Conservation (phyloP, 108 stramenopile species). For the Aurantiochytrium sp. region DNA sequence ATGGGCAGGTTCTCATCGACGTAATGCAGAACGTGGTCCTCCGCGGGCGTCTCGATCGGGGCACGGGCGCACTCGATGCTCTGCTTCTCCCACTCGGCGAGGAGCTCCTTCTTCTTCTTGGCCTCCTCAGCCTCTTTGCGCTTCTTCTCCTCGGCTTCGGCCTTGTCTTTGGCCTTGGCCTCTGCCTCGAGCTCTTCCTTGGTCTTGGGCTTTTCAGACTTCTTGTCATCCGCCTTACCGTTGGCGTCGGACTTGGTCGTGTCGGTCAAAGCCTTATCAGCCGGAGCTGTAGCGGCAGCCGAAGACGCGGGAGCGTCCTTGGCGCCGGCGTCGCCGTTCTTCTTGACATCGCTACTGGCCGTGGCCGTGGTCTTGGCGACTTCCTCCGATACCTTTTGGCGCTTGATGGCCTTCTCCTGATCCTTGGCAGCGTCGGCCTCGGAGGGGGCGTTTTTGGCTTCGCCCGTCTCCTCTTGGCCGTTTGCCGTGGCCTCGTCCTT, state of each 20-base stretch:
- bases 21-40: constrained; percentile 13
- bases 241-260: no score
- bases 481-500: no score
- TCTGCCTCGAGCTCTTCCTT: neutral
- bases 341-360: no score
- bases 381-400: neutral
- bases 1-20: constrained; percentile 11
- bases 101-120: constrained; percentile 73
- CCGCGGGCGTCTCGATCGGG: neutral
- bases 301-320: no score
- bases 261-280: no score
- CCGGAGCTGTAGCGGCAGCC: neutral
- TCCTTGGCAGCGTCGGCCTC: neutral
- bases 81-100: constrained; percentile 35
- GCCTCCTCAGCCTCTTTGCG: constrained; percentile 55
- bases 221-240: neutral
- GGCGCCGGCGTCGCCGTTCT: neutral
- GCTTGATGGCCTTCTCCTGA: neutral
- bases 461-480: neutral
- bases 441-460: neutral
- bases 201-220: neutral
- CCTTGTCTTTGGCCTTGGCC: constrained; percentile 35
- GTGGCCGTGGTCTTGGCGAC: neutral
- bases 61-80: neutral
- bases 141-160: constrained; percentile 50